phyloP scores from a whole-genome alignment of 2,329 filamentous ascomycete species.

The Ceratocystis eucalypticola region DNA sequence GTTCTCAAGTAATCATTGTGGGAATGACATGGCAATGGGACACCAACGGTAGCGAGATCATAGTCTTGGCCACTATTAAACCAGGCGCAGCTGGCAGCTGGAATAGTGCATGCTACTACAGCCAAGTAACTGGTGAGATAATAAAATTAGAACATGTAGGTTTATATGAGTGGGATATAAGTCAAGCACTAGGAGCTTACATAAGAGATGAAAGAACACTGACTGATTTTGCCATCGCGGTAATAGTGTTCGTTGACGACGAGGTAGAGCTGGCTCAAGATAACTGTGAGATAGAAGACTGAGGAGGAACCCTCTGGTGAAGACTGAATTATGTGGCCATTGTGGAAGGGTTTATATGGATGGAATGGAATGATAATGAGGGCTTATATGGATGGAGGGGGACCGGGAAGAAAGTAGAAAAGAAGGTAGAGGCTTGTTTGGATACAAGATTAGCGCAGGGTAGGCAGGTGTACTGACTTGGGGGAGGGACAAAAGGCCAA shows the following conservation, averaged over 20 bases:
- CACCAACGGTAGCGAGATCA: conserved; percentile 23
- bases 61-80: not conserved
- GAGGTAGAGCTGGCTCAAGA: not conserved
- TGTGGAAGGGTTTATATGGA: conserved; percentile 1
- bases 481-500: not conserved
- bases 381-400: not conserved
- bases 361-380: not conserved
- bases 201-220: not conserved
- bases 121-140: not conserved
- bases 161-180: too few species aligned
- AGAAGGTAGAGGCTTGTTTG: not conserved
- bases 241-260: not conserved
- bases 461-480: not conserved
- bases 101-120: not conserved
- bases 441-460: not conserved
- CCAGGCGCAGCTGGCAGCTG: conserved; percentile 1
- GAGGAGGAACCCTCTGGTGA: not conserved
- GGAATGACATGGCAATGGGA: conserved; percentile 47
- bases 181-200: too few species aligned
- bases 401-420: not conserved
- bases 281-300: not conserved
- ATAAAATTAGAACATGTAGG: not conserved
- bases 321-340: not conserved
- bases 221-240: not conserved
- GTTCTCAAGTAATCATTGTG: conserved; percentile 60